Evolutionary conservation across 2,329 filamentous ascomycete genomes (phyloP).

Genomic region (Colletotrichum filicis): DNA sequence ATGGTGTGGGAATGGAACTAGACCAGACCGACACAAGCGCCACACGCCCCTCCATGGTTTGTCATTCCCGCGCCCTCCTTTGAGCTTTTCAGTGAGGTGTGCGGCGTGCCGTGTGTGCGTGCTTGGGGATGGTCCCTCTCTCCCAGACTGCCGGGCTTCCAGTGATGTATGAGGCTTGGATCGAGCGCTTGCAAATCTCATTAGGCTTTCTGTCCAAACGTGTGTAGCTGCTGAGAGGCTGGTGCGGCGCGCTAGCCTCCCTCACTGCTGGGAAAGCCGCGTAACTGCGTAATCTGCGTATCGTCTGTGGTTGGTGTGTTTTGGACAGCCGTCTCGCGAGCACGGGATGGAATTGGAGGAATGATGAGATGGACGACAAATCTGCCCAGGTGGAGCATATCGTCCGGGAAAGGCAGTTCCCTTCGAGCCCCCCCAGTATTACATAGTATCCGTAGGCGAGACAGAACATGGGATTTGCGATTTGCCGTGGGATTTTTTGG

Average conservation of each 20-base stretch:
- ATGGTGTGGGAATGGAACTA: not conserved
- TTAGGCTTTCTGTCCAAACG: not conserved
- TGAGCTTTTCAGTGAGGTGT: not conserved
- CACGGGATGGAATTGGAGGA: conserved; percentile 14
- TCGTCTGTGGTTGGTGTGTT: not conserved
- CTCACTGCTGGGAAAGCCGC: not conserved
- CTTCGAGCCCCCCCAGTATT: not conserved
- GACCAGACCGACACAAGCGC: not conserved
- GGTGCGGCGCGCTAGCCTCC: not conserved
- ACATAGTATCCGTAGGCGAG: not conserved
- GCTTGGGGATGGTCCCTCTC: not conserved
- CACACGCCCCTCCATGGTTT: not conserved
- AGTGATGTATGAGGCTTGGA: conserved; percentile 7
- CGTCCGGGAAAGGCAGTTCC: conserved; percentile 5
- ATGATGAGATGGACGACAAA: not conserved
- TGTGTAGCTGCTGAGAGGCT: not conserved
- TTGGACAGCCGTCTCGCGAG: not conserved
- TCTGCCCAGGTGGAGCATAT: conserved; percentile 4
- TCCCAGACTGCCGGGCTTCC: not conserved
- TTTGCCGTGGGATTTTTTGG: conserved; percentile 3
- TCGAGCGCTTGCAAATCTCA: not conserved
- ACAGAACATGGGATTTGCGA: conserved; percentile 23
- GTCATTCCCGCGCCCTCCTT: not conserved
- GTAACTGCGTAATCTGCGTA: not conserved
- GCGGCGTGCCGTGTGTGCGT: not conserved